Evolutionary conservation across 2,329 filamentous ascomycete species (phyloP), one percentile per base, ranked within the genome.

Genomic region (Venturia pyrina): DNA sequence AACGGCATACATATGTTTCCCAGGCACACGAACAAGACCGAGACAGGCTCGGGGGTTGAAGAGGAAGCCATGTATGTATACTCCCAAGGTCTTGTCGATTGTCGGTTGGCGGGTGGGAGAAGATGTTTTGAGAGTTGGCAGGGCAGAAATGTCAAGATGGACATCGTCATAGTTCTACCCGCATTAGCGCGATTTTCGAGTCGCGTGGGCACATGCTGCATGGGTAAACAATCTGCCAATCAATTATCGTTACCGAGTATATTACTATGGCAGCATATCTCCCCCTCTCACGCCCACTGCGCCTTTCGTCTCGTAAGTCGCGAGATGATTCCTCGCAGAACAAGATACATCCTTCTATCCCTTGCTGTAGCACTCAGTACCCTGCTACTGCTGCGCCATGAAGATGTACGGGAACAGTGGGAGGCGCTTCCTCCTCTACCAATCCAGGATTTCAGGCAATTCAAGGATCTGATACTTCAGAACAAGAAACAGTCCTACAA

Each of bases 11-110:
- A 99, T 73, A 98, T 98, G 78, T 99, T 99, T 75, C 95, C 95
- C 43, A 98, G 83, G 78, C 95, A 99, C 71, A 98, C 93, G 75
- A 98, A 98, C 64, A 98, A 85, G 46, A 98, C 89, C 2, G 88
- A 92, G 41, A 66, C 57, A 6, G 43, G 43, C 34, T 56, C 28
- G 19, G 53, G 15, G 13, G 10, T 34, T 7, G 50, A 11, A 5
- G 28, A 34, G 24, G 53, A 37, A 34, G 53, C 17, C 53, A 59
- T 59, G 7, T 37, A 59, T 59, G 7, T 37, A 15, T 37, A 32
- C 19, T 37, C 8, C 32, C 5, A n/a, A 32, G 2, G 53, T 37
- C 15, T 13, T 37, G 28, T 19, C 8, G 53, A 15, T 37, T 17
- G 21, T 4, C 1, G 19, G 53, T 34, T 13, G 37, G 32, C 15